Percentiles rank a stretch among this genome's conserved stretches.
phyloP scores from a whole-genome alignment of 768 basidiomycete species.

The Collybia nuda region DNA sequence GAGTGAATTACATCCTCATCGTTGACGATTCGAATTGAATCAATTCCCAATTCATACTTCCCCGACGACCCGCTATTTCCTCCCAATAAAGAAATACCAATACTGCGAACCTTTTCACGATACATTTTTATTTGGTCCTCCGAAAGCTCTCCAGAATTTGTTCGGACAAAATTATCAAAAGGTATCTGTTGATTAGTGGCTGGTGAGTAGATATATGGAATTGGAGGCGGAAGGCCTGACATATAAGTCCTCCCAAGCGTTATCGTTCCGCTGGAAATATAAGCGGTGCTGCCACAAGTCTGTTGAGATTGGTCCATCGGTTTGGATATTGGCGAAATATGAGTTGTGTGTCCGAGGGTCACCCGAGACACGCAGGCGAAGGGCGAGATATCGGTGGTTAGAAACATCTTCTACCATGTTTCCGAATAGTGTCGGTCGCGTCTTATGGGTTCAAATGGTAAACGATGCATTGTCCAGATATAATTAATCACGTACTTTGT shows the following conservation, averaged over 20 bases:
- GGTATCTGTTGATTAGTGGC: constrained; percentile 59
- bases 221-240: constrained; percentile 41
- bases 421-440: constrained; percentile 83
- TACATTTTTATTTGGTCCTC: constrained; percentile 75
- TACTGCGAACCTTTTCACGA: constrained; percentile 69
- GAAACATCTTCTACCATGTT: constrained; percentile 84
- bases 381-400: constrained; percentile 73
- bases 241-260: constrained; percentile 80
- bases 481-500: constrained; percentile 50
- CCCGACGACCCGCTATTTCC: constrained; percentile 78
- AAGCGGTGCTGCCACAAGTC: constrained; percentile 96
- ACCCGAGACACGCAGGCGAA: constrained; percentile 78
- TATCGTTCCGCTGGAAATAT: constrained; percentile 66
- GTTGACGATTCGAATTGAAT: constrained; percentile 80
- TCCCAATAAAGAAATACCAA: constrained; percentile 87
- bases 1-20: constrained; percentile 52
- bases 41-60: constrained; percentile 79
- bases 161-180: constrained; percentile 71
- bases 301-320: constrained; percentile 74
- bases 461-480: background rate
- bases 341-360: constrained; percentile 74
- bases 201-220: constrained; percentile 6
- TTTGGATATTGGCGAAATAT: constrained; percentile 95
- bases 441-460: constrained; percentile 34
- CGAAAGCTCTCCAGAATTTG: constrained; percentile 71